Conservation (phyloP, 2,329 filamentous ascomycete genomes). For the Thermoascus crustaceus region DNA sequence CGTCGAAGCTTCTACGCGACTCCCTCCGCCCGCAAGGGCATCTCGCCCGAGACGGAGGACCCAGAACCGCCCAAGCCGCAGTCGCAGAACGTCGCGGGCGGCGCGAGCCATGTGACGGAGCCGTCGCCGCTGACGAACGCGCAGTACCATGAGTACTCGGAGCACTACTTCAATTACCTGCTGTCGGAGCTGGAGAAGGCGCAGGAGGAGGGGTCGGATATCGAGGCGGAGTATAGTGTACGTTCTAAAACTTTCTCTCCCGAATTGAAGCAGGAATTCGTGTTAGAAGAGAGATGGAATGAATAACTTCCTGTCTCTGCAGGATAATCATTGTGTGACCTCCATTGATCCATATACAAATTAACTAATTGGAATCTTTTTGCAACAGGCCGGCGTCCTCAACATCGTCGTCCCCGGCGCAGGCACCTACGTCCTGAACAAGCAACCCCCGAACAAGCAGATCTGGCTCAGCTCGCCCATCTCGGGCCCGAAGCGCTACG, state of each 20-base stretch:
- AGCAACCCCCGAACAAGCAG: conserved; percentile 93
- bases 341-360: conserved; percentile 7
- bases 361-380: background rate
- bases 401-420: conserved; percentile 60
- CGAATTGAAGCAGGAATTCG: no score
- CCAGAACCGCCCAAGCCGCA: conserved; percentile 39
- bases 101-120: conserved; percentile 36
- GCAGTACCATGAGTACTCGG: conserved; percentile 70
- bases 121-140: conserved; percentile 59
- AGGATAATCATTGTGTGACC: no score
- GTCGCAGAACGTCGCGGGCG: conserved; percentile 32
- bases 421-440: conserved; percentile 92
- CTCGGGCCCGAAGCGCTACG: conserved; percentile 87
- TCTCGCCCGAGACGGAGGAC: conserved; percentile 53
- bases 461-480: conserved; percentile 93
- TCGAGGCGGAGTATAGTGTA: conserved; percentile 88
- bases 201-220: conserved; percentile 61
- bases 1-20: conserved; percentile 29
- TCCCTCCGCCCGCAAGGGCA: conserved; percentile 37
- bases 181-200: conserved; percentile 58
- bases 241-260: no score
- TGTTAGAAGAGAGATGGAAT: no score
- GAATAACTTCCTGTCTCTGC: no score
- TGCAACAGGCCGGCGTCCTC: conserved; percentile 76
- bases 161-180: conserved; percentile 61